Conservation (phyloP, 2,329 filamentous ascomycete genomes). For the Penicillium sp. region DNA sequence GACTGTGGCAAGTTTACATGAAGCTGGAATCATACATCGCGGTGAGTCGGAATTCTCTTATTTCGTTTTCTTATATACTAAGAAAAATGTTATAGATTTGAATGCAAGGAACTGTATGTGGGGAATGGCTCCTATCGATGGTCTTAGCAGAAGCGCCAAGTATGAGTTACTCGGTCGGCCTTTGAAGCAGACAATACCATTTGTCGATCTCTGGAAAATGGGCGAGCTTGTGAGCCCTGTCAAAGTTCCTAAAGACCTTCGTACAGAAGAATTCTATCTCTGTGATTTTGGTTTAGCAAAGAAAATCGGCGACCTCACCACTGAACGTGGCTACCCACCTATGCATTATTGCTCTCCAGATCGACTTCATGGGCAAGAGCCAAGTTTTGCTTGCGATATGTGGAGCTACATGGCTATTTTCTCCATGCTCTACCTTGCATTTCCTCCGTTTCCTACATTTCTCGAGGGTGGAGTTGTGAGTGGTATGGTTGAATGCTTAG, state of each 20-base stretch:
- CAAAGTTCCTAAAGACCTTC: neutral
- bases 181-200: neutral
- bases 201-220: neutral
- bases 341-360: conserved; percentile 25
- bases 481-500: conserved; percentile 18
- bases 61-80: too few relatives aligned
- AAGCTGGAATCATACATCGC: neutral
- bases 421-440: conserved; percentile 19
- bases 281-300: neutral
- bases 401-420: conserved; percentile 33
- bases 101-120: neutral
- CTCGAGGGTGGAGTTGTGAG: conserved; percentile 18
- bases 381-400: conserved; percentile 27
- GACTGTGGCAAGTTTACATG: neutral
- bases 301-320: neutral
- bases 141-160: too few relatives aligned
- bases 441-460: conserved; percentile 12
- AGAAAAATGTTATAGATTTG: too few relatives aligned
- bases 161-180: neutral
- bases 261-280: neutral
- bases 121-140: neutral
- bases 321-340: conserved; percentile 11
- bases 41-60: too few relatives aligned
- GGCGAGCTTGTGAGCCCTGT: neutral
- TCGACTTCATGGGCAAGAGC: conserved; percentile 23